Evolutionary conservation across 805 yeast species (phyloP).

Genomic region (Alloascoidea hylecoeti): DNA sequence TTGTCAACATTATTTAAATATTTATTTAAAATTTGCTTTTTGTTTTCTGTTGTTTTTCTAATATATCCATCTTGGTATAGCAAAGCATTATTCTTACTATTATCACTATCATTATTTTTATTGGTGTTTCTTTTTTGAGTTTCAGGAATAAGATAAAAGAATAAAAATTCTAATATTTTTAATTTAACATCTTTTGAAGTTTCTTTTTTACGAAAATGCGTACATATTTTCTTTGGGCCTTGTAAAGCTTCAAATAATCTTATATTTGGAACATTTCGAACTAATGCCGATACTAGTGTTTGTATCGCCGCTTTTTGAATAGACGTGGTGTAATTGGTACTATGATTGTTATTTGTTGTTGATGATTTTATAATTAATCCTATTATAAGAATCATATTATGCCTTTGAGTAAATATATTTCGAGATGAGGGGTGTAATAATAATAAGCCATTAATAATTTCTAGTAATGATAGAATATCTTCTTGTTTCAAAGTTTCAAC

Average conservation of each 20-base stretch:
- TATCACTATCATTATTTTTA: constrained; percentile 6
- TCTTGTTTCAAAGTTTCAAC: too few relatives aligned
- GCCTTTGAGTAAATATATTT: constrained; percentile 4
- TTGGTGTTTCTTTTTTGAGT: constrained; percentile 11
- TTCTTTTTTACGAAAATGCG: constrained; percentile 22
- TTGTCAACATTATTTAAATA: constrained; percentile 30
- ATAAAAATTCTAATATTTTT: constrained; percentile 52
- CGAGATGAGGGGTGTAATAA: constrained; percentile 5
- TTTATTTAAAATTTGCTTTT: constrained; percentile 24
- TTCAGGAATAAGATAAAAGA: constrained; percentile 59
- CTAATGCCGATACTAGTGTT: constrained; percentile 40
- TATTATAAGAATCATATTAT: constrained; percentile 1
- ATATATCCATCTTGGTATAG: constrained; percentile 12
- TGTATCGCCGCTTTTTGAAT: constrained; percentile 30
- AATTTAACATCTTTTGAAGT: constrained; percentile 41
- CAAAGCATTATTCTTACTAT: constrained; percentile 8
- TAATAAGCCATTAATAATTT: constrained; percentile 5
- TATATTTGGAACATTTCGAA: constrained; percentile 40
- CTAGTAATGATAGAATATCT: too few relatives aligned
- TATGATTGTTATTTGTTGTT: background rate
- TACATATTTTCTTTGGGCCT: constrained; percentile 42
- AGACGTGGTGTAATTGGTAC: constrained; percentile 5
- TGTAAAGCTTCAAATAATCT: constrained; percentile 40
- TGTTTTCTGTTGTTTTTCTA: constrained; percentile 27
- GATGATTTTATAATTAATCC: constrained; percentile 2